Base-by-base conservation (phyloP, 2,329 filamentous ascomycete species). In the Penicillium glabrum region DNA sequence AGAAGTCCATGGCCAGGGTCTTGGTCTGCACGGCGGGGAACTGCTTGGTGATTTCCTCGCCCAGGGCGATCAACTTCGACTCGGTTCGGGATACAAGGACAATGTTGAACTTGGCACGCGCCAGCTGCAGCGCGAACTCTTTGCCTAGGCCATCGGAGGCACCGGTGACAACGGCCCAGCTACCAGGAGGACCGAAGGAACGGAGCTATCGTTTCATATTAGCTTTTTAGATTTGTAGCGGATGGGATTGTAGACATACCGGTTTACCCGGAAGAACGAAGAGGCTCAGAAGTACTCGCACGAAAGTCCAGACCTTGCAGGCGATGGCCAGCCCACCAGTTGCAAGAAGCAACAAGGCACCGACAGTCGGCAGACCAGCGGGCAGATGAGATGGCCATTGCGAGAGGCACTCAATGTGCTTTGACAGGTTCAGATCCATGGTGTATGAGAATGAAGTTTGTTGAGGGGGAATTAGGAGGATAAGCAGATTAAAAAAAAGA, bases 111-210 rank as follows among this genome's bases (percentile, higher is more conserved):
- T 93, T 93, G 73, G 95, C 93, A 60, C 86, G 82, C 24, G 95
- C 93, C 56, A 99, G 87, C 75, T 98, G 92, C 31, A 89, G 83
- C 37, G 93, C 91, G 73, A 91, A 99, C 79, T 99, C 95, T 78
- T 96, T 98, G 72, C 95, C 95, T 61, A 99, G 87, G 62, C 95
- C 96, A 76, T 99, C 95, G 11, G 93, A 97, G 51, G 93, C 95
- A 61, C 95, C 95, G 26, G 95, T 99, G 41, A 99, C 84, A 54
- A 99, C 86, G 31, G 91, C 95, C 93, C 93, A 99, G 57, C 89
- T 93, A 60, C 93, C 93, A 69, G 91, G 91, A 67, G 89, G 89
- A 65, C 93, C 95, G 78, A 96, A 98, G 65, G 89, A 91, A 67
- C 88, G 88, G 57, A 99, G 87, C 93, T 96, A 54, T 39, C 11